Evolutionary conservation across 805 yeast species (phyloP).

Genomic region (Peterozyma xylosa): DNA sequence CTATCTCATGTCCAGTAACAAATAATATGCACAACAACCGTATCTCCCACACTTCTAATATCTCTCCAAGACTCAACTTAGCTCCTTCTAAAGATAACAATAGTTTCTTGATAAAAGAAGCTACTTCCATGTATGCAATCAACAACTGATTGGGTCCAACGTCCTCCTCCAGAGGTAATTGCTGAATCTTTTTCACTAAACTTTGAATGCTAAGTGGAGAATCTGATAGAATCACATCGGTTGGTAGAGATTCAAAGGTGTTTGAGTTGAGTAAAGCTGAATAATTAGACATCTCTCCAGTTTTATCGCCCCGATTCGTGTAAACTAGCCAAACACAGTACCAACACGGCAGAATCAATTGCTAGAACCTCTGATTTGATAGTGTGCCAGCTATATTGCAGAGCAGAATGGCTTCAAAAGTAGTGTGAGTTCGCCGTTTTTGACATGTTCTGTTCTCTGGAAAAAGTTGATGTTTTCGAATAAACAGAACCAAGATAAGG

Average conservation of each 20-base stretch:
- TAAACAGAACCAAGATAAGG: no score
- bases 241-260: conserved; percentile 18
- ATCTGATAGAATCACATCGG: neutral
- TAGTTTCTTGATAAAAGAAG: conserved; percentile 1
- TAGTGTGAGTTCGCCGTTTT: no score
- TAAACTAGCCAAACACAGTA: no score
- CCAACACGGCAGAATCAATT: no score
- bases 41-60: conserved; percentile 36
- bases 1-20: conserved; percentile 10
- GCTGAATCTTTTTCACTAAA: neutral
- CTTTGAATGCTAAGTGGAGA: neutral
- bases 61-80: conserved; percentile 36
- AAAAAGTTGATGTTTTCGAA: no score
- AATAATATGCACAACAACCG: conserved; percentile 17
- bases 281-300: conserved; percentile 9
- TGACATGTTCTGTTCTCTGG: no score
- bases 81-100: conserved; percentile 23
- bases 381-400: no score
- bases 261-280: conserved; percentile 17
- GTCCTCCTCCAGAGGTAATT: no score
- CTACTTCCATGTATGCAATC: neutral
- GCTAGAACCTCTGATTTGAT: no score
- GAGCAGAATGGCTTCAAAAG: no score
- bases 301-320: no score
- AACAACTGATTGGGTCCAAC: neutral